A percentile compares a stretch with the other conserved stretches of the same genome.
Conservation (phyloP, 768 basidiomycete genomes). For the Leccinum subtestaceum region DNA sequence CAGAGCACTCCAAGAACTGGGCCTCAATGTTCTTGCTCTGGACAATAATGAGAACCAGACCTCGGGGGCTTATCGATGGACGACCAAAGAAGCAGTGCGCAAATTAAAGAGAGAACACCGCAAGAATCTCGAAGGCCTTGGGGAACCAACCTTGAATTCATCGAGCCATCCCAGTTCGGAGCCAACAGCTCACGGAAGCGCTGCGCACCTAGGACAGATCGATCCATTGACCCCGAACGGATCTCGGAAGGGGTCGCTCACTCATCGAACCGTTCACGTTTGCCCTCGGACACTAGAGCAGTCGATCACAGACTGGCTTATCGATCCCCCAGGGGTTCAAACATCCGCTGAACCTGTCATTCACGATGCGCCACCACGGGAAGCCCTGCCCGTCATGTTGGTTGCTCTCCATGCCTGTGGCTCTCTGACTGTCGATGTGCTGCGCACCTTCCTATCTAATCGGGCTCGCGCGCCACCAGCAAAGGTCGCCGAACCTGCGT, state of each 20-base stretch:
- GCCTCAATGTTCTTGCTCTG: conserved; percentile 58
- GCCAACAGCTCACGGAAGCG: not conserved
- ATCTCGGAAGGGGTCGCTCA: conserved; percentile 37
- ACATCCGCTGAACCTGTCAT: not conserved
- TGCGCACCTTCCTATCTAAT: conserved; percentile 49
- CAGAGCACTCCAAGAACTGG: conserved; percentile 39
- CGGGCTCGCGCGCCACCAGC: conserved; percentile 10
- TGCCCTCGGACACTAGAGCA: conserved; percentile 44
- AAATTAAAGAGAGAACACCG: conserved; percentile 14
- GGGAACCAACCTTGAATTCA: not conserved
- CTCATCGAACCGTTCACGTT: conserved; percentile 57
- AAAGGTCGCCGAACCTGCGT: conserved; percentile 22
- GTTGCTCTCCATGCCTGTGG: conserved; percentile 78
- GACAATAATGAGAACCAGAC: conserved; percentile 62
- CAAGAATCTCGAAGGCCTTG: conserved; percentile 1
- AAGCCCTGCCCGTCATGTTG: conserved; percentile 48
- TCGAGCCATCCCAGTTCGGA: not conserved
- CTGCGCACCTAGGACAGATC: not conserved
- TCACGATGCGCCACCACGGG: not conserved
- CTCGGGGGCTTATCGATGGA: conserved; percentile 51
- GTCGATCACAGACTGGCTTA: conserved; percentile 54
- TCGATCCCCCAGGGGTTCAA: conserved; percentile 9
- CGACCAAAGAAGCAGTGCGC: conserved; percentile 23
- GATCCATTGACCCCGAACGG: not conserved
- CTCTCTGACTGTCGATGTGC: conserved; percentile 63